Evolutionary conservation across 148 eudicot genomes (phyloP), one percentile per base, ranked within the genome.

Genomic region (Polygonum maritimum): DNA sequence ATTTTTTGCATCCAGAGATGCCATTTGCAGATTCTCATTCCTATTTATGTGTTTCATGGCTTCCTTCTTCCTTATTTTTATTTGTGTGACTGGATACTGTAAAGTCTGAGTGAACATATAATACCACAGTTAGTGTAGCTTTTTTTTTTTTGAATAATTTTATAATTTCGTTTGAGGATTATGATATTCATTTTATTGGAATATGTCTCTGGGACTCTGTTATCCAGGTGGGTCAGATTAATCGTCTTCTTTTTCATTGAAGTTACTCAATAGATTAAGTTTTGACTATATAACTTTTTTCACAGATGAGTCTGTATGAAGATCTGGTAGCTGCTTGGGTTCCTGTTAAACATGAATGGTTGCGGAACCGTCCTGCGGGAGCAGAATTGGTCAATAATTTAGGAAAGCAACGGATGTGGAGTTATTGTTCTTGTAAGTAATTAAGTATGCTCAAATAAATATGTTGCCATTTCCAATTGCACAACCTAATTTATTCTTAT

Each of bases 241-340:
- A 51, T 0, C 52, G 11, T 72, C 39, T 12, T 67, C 44, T n/a
- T 36, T 16, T 55, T 8, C 11, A 40, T 15, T 18, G 33, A n/a
- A 19, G 36, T 57, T 75, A 54, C 36, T 35, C 7, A 19, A 19
- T n/a, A 57, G 8, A 39, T 76, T 78, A 74, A 13, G 79, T 48
- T 69, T 75, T 73, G 45, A 19, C 15, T 8, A 8, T 75, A 36
- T 47, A 44, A 71, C 39, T 44, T 78, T 74, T 73, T 79, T 67
- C 79, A 82, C 90, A 96, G 99, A 91, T 96, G 97, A 92, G 99
- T 82, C 85, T 96, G 86, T 96, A 96, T 78, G 99, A 96, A 85
- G 98, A 96, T 83, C 88, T 96, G 75, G 98, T 96, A 74, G 99
- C 99, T 73, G 97, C 99, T 86, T 96, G 99, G 99, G 99, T 92